These are phyloP conservation scores for Arthrobotrys musiformis DNA, from an alignment of 2,329 filamentous ascomycete species.

Conservation along the genomic window DNA sequence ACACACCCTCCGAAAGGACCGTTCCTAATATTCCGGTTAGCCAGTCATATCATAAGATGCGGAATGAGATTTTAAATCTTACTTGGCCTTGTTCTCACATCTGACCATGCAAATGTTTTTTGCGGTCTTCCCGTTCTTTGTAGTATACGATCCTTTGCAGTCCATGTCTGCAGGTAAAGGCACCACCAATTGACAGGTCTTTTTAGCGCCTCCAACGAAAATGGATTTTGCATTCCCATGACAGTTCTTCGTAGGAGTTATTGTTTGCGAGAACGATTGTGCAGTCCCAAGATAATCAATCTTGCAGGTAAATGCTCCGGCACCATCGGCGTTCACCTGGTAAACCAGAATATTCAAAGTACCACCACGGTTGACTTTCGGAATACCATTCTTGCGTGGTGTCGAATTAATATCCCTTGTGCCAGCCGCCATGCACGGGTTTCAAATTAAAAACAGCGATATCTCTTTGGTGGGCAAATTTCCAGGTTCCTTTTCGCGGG, in stretches of 20 bases:
- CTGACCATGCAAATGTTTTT: background rate
- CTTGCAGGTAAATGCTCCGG: background rate
- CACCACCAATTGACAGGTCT: background rate
- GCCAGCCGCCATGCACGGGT: background rate
- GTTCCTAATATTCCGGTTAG: background rate
- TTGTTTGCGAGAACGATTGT: background rate
- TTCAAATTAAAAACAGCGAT: slow-evolving; percentile 2
- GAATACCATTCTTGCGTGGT: background rate
- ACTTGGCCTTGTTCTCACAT: background rate
- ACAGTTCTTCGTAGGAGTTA: background rate
- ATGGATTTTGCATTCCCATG: background rate
- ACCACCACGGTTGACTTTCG: background rate
- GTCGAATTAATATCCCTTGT: background rate
- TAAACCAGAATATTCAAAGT: background rate
- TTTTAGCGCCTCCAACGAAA: background rate
- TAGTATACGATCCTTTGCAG: background rate
- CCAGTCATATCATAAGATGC: background rate
- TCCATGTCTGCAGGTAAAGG: background rate
- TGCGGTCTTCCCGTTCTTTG: background rate
- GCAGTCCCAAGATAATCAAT: background rate
- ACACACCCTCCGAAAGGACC: slow-evolving; percentile 3
- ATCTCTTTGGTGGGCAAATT: background rate
- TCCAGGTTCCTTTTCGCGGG: background rate
- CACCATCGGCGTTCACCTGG: background rate
- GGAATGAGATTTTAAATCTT: background rate